phyloP scores from a whole-genome alignment of 1,139 yeast genomes.

The Taphrina wiesneri region DNA sequence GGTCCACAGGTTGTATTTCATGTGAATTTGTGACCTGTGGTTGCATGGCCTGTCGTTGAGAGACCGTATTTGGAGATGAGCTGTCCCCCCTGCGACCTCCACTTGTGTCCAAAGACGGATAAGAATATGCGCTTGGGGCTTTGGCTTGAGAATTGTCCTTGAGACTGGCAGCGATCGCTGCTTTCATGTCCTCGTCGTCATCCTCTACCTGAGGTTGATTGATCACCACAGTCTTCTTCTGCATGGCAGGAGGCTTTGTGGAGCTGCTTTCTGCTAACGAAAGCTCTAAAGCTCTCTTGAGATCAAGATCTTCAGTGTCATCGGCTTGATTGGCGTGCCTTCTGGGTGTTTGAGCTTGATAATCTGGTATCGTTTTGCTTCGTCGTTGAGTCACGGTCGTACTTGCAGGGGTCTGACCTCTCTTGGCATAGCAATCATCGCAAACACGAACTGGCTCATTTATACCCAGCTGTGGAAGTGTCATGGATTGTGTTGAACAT shows the following conservation, averaged over 20 bases:
- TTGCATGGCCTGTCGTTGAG: conserved; percentile 36
- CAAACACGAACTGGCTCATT: conserved; percentile 89
- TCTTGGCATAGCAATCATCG: conserved; percentile 65
- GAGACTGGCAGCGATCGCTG: conserved; percentile 93
- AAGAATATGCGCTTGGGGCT: not conserved
- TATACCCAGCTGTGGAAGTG: conserved; percentile 83
- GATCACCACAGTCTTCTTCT: conserved; percentile 35
- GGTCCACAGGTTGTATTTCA: conserved; percentile 61
- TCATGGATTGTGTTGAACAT: conserved; percentile 69
- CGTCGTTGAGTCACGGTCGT: not conserved
- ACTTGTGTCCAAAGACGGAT: conserved; percentile 6
- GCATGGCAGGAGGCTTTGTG: not conserved
- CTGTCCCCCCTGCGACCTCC: conserved; percentile 35
- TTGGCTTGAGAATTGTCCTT: conserved; percentile 51
- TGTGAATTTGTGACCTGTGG: conserved; percentile 34
- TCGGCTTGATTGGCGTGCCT: conserved; percentile 30
- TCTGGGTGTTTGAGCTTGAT: conserved; percentile 33
- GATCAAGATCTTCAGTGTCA: conserved; percentile 57
- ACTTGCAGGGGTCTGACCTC: not conserved
- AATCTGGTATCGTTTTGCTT: not conserved
- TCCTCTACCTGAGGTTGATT: conserved; percentile 52
- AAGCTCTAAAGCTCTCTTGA: conserved; percentile 73
- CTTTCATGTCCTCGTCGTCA: conserved; percentile 86
- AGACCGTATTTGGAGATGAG: conserved; percentile 37
- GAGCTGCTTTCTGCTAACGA: conserved; percentile 57